phyloP scores from a whole-genome alignment of 2,329 filamentous ascomycete species.

The Colletotrichum limetticola region DNA sequence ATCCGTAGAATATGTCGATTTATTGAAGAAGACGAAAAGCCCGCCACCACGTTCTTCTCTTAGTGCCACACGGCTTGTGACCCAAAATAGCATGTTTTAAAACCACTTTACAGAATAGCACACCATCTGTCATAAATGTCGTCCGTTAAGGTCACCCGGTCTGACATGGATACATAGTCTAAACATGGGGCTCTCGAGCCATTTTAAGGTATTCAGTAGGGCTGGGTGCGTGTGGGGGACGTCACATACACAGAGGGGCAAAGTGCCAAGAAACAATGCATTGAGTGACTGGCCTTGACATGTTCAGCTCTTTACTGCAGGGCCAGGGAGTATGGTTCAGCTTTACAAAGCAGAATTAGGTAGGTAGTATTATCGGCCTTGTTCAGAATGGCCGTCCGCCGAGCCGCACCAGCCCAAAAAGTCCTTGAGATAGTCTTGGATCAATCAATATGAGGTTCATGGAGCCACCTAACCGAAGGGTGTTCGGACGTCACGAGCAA shows the following conservation, averaged over 20 bases:
- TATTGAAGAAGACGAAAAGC: background rate
- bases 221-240: background rate
- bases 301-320: background rate
- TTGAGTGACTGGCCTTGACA: background rate
- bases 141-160: background rate
- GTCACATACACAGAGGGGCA: background rate
- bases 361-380: background rate
- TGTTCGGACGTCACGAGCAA: background rate
- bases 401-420: background rate
- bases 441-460: background rate
- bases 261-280: constrained; percentile 7
- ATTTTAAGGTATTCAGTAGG: background rate
- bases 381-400: background rate
- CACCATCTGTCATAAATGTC: background rate
- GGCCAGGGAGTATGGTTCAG: background rate
- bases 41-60: background rate
- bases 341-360: too few relatives aligned
- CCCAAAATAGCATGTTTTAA: background rate
- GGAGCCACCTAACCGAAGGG: background rate
- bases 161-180: background rate
- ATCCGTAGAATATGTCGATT: background rate
- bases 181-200: background rate
- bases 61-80: background rate
- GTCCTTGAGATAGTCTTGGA: background rate
- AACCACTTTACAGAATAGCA: background rate